These are phyloP conservation scores for Aristolochia fimbriata DNA, from an alignment of 164 flowering plant species.

Conservation along the genomic window DNA sequence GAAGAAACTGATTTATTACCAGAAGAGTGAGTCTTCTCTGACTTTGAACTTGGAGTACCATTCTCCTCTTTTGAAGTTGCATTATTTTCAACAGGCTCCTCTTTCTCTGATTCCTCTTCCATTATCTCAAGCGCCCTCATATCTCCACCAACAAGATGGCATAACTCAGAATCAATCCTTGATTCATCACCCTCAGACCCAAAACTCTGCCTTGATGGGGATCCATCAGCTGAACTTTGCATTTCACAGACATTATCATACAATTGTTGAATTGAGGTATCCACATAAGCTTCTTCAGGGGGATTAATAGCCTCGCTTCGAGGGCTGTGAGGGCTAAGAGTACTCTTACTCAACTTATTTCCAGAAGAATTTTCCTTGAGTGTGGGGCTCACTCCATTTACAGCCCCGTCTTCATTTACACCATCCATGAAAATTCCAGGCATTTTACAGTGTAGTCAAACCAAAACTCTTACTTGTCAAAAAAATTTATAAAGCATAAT, in stretches of 20 bases:
- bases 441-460: slow-evolving; percentile 29
- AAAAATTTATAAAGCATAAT: slow-evolving; percentile 3
- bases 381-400: slow-evolving; percentile 24
- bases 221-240: slow-evolving; percentile 73
- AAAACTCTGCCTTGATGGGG: slow-evolving; percentile 68
- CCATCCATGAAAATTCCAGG: slow-evolving; percentile 64
- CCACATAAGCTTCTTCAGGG: slow-evolving; percentile 30
- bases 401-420: slow-evolving; percentile 31
- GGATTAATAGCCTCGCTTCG: slow-evolving; percentile 14
- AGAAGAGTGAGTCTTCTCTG: slow-evolving; percentile 22
- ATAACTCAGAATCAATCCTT: slow-evolving; percentile 75
- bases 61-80: slow-evolving; percentile 36
- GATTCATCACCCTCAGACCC: slow-evolving; percentile 76
- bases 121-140: slow-evolving; percentile 63
- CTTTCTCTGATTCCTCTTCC: slow-evolving; percentile 28
- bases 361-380: slow-evolving; percentile 31
- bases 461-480: slow-evolving; percentile 5
- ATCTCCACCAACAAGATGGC: slow-evolving; percentile 80
- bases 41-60: slow-evolving; percentile 16
- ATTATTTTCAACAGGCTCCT: slow-evolving; percentile 22
- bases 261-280: slow-evolving; percentile 65
- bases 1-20: slow-evolving; percentile 33
- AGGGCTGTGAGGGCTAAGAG: slow-evolving; percentile 24
- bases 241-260: slow-evolving; percentile 80
- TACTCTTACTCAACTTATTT: slow-evolving; percentile 25